Percentiles rank a stretch among this genome's conserved stretches.
These are phyloP conservation scores for Powellomyces hirtus DNA, from an alignment of 192 early-diverging fungal genomes.

Conservation along the genomic window DNA sequence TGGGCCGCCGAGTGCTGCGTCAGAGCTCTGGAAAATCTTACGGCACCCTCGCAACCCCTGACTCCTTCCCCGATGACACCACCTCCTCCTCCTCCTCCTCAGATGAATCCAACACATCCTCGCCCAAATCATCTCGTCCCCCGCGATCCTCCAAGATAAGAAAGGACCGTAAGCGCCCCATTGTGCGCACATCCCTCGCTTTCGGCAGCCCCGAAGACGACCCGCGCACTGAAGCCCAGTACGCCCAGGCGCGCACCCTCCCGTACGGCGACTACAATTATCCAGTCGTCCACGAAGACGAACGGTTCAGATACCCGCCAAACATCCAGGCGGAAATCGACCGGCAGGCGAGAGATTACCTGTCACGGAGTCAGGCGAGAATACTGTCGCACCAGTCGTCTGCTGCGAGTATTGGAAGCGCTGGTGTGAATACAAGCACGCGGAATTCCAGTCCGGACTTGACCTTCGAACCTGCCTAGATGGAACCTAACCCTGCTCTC, in stretches of 20 bases:
- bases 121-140: neutral
- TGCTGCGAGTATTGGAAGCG: no score
- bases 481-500: no score
- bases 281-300: slow-evolving; percentile 39
- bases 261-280: slow-evolving; percentile 41
- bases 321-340: neutral
- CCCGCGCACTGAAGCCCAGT: slow-evolving; percentile 16
- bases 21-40: neutral
- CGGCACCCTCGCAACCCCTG: neutral
- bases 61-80: neutral
- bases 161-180: no score
- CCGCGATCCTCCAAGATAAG: neutral
- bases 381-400: no score
- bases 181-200: neutral
- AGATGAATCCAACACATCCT: no score
- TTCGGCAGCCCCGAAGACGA: slow-evolving; percentile 26
- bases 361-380: neutral
- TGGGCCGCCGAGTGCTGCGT: no score
- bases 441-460: no score
- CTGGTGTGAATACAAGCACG: no score
- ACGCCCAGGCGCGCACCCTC: slow-evolving; percentile 17
- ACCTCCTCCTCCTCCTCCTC: neutral
- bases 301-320: slow-evolving; percentile 33
- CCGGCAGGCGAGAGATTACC: neutral
- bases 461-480: no score